Base-by-base conservation (phyloP, 495 filamentous ascomycete genomes). In the Penicillium simplicissimum region DNA sequence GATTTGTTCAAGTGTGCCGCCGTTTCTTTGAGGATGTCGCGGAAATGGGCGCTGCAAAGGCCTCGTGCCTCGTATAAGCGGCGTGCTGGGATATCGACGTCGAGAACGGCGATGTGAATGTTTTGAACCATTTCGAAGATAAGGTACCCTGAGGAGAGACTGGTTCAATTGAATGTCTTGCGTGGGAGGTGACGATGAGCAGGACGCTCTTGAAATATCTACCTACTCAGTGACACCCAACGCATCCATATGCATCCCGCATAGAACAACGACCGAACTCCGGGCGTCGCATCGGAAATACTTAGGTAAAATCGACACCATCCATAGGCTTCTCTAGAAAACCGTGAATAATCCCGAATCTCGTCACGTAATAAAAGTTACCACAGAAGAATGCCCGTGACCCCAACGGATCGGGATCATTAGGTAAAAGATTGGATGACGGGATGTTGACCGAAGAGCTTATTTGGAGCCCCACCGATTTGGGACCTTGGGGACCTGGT, bases 1-100 rank as follows among this genome's bases (percentile, higher is more conserved):
- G 56, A 58, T n/a, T 73, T 21, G 40, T 70, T 73, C 23, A 76
- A 48, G 38, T 60, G 61, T 14, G 60, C 28, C 33, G 70, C 73
- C 13, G 73, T 72, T 33, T 70, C 68, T 45, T 66, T 68, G 6
- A 76, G 70, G 28, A 76, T 65, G 8, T 62, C 59, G 53, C 71
- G 70, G 49, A 74, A 76, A 51, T 74, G 73, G 0, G 73, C 66
- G 37, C 73, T 76, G 63, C 66, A 76, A 15, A 76, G 63, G 8
- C 73, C 73, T 4, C 70, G 68, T 9, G 69, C 67, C 35, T 69
- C 68, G 57, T 76, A 76, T 9, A 74, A 62, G 5, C 55, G 23
- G 21, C 65, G 73, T 1, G 66, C 69, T 23, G 73, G 73, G 42
- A 76, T 70, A 38, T 76, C 73, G 37, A 70, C 67, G 58, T 76